These are phyloP conservation scores for Phytophthora citrophthora DNA, from an alignment of 352 stramenopile species.

Conservation along the genomic window DNA sequence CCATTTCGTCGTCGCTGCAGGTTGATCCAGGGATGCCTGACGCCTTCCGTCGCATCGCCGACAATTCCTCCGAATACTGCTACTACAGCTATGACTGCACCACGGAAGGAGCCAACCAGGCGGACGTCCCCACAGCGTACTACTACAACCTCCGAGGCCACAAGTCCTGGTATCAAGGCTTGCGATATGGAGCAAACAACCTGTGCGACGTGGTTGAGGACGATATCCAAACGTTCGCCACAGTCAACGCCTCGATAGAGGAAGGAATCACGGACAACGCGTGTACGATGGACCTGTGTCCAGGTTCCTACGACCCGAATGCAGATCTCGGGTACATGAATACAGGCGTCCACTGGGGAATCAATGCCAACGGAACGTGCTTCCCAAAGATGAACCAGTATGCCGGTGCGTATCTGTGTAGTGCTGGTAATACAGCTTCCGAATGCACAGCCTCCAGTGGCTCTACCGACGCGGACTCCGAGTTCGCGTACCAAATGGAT, in stretches of 20 bases:
- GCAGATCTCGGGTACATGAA: slow-evolving; percentile 35
- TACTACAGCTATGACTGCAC: slow-evolving; percentile 38
- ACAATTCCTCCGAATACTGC: slow-evolving; percentile 34
- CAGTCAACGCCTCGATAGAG: slow-evolving; percentile 27
- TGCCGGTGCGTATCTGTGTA: slow-evolving; percentile 42
- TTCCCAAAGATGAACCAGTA: slow-evolving; percentile 41
- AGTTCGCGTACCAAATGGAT: slow-evolving; percentile 84
- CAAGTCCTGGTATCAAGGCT: slow-evolving; percentile 34
- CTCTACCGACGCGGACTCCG: slow-evolving; percentile 16
- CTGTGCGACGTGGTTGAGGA: slow-evolving; percentile 29
- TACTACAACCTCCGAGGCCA: slow-evolving; percentile 36
- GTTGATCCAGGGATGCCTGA: slow-evolving; percentile 57
- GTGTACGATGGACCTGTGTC: slow-evolving; percentile 33
- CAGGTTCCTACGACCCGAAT: slow-evolving; percentile 38
- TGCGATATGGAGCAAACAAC: slow-evolving; percentile 45
- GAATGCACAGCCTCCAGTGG: slow-evolving; percentile 29
- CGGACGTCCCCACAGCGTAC: slow-evolving; percentile 32
- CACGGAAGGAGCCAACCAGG: slow-evolving; percentile 36
- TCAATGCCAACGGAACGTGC: slow-evolving; percentile 26
- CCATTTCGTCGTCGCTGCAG: slow-evolving; percentile 85
- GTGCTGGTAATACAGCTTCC: slow-evolving; percentile 36
- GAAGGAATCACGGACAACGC: slow-evolving; percentile 39
- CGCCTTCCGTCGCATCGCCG: slow-evolving; percentile 32
- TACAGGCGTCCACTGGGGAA: slow-evolving; percentile 33
- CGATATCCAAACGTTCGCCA: slow-evolving; percentile 27